A percentile compares a stretch with the other conserved stretches of the same genome.
phyloP scores from a whole-genome alignment of 495 filamentous ascomycete genomes.

The Xylaria telfairii region DNA sequence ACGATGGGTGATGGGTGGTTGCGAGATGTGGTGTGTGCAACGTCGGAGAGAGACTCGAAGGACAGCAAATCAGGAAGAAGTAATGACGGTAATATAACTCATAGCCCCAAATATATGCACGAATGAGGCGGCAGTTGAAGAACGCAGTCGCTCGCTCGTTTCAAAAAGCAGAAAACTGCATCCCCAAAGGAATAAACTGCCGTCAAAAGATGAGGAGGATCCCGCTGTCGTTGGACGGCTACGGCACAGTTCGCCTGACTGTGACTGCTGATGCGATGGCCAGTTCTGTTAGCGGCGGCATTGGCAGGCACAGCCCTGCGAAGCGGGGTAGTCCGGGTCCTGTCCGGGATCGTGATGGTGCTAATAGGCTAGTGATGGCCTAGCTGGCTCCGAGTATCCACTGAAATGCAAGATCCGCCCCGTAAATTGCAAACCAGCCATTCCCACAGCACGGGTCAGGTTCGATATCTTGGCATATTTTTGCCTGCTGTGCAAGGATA shows the following conservation, averaged over 20 bases:
- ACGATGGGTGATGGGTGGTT: neutral
- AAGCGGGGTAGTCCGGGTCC: slow-evolving; percentile 6
- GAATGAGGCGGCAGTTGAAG: neutral
- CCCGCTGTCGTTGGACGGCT: neutral
- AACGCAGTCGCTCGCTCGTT: neutral
- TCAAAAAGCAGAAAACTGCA: neutral
- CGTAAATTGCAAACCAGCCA: neutral
- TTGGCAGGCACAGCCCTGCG: slow-evolving; percentile 16
- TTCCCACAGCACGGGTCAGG: slow-evolving; percentile 8
- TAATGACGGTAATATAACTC: neutral
- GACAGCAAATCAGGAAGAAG: neutral
- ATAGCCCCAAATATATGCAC: neutral
- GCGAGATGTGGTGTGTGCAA: neutral
- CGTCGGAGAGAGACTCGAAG: neutral
- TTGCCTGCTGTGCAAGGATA: too few species aligned
- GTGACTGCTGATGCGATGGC: too few species aligned
- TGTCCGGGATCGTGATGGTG: neutral
- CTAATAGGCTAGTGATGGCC: neutral
- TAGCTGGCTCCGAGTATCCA: neutral
- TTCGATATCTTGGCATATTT: neutral
- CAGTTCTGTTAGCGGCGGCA: neutral
- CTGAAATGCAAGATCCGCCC: slow-evolving; percentile 6
- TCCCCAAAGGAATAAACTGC: neutral
- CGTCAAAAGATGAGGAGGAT: neutral
- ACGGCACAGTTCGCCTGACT: slow-evolving; percentile 5